Conservation (phyloP, 2,329 filamentous ascomycete species). For the Epichloe glyceriae region DNA sequence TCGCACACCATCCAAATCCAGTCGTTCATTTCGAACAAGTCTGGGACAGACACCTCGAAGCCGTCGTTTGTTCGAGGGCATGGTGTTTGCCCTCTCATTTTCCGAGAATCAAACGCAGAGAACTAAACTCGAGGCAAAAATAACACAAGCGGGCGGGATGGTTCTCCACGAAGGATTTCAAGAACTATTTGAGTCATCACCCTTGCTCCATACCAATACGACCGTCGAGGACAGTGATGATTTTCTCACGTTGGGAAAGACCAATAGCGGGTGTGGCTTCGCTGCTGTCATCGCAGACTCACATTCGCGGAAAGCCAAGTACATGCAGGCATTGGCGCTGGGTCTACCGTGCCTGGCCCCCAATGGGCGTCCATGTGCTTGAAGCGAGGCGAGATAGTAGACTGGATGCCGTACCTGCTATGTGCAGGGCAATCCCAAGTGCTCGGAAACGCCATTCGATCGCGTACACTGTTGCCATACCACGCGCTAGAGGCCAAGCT, state of each 20-base stretch:
- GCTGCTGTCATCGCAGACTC: constrained; percentile 75
- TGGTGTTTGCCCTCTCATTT: constrained; percentile 81
- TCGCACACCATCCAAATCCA: constrained; percentile 22
- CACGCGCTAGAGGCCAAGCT: constrained; percentile 44
- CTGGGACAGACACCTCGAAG: constrained; percentile 14
- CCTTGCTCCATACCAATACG: constrained; percentile 21
- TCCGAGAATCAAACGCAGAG: constrained; percentile 28
- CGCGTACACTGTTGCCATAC: constrained; percentile 53
- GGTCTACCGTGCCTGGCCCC: constrained; percentile 73
- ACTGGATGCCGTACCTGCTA: constrained; percentile 73
- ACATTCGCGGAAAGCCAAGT: constrained; percentile 79
- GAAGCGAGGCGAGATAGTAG: constrained; percentile 43
- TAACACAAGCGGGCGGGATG: constrained; percentile 57
- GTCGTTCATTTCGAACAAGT: constrained; percentile 16
- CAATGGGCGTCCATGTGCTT: constrained; percentile 72
- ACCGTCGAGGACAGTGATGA: constrained; percentile 18
- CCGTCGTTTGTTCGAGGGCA: constrained; percentile 52
- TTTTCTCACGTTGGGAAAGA: constrained; percentile 38
- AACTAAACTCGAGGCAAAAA: constrained; percentile 41
- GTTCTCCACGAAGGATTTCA: constrained; percentile 68
- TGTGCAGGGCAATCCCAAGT: constrained; percentile 71
- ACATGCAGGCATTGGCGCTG: constrained; percentile 85
- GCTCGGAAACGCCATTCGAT: constrained; percentile 64
- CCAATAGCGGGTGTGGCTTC: constrained; percentile 52
- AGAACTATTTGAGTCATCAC: constrained; percentile 52